Evolutionary conservation across 1,139 yeast species (phyloP), one percentile per base, ranked within the genome.

Genomic region (Kodamaea ohmeri): DNA sequence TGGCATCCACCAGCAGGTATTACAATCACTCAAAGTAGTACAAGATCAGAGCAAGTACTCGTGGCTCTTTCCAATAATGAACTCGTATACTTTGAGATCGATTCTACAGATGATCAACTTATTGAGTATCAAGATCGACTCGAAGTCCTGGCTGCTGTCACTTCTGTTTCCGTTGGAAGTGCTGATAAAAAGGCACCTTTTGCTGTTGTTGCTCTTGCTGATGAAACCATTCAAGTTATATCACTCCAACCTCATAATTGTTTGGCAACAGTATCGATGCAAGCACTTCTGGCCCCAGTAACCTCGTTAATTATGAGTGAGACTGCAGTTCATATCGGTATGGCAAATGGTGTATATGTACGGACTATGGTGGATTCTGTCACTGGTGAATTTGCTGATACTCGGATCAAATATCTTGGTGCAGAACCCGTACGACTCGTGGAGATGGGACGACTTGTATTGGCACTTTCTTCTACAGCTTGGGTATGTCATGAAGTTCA

Each of bases 1-100:
- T 92, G 98, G 98, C 69, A 63, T 29, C 88, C 96, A 1, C 95
- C 96, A 0, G 82, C 83, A 0, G 95, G 95, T 5, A 78, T 83
- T 12, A 66, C 74, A 21, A 72, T 92, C 29, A 52, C 74, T 0
- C 63, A 67, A 19, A 83, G 90, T 0, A 59, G 87, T 1, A 63
- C 83, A 3, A 87, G 87, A 26, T 67, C 72, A 28, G 71, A 74
- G 15, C 97, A 92, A 56, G 67, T 90, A 0, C 77, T 77, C 0
- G 53, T 92, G 6, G 89, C 81, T 0, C 59, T 92, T 7, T 80
- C 94, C 2, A 86, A 83, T 52, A 70, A 80, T 40, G 90, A 85
- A 43, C 51, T 92, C 3, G 82, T 84, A 4, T 92, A 92, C 58
- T 90, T 92, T 59, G 97, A 90, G 58, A 66, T 83, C 21, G 90